Base-by-base conservation (phyloP, 805 yeast species). In the Sugiyamaella marilandica region DNA sequence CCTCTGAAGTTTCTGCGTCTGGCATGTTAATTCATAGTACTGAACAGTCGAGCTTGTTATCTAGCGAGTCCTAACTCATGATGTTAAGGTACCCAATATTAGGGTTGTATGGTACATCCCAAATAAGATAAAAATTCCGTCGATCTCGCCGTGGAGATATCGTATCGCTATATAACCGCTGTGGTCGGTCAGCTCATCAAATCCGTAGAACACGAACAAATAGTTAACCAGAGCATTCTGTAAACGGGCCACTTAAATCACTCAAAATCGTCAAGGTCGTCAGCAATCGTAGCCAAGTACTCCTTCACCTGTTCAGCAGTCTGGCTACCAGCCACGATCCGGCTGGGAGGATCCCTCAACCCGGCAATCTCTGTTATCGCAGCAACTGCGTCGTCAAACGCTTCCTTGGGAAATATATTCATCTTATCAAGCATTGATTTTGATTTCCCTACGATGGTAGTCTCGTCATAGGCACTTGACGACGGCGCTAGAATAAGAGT, bases 271-370 rank as follows among this genome's bases (percentile, higher is more conserved):
- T 67, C 70, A 44, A 67, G 50, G 19, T 66, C 70, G 32, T 66
- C 70, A 43, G 64, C 58, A 29, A 61, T 57, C 11, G 59, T 55
- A 5, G 63, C 53, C 29, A 67, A 54, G 29, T 62, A 58, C 49
- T 65, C 67, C 36, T 56, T 55, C 26, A 66, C 55, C 51, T 63
- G 65, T 24, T 56, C 62, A n/a, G 65, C 61, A 0, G 68, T 64
- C 10, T 58, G 66, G 7, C 49, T 53, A 10, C 70, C 70, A 5
- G 62, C 62, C 13, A 63, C 58, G n/a, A 67, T 52, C 7, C 66
- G 51, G 14, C 59, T 51, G 2, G 70, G 70, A 9, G 70, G 70
- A 49, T 67, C 64, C 21, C 59, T 64, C 33, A 62, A 55, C 4
- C 69, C 70, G 9, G 68, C 70, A 8, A 67, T 58, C 11, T 54